phyloP scores from a whole-genome alignment of 305 asterid genomes.

The Nicotiana rustica region DNA sequence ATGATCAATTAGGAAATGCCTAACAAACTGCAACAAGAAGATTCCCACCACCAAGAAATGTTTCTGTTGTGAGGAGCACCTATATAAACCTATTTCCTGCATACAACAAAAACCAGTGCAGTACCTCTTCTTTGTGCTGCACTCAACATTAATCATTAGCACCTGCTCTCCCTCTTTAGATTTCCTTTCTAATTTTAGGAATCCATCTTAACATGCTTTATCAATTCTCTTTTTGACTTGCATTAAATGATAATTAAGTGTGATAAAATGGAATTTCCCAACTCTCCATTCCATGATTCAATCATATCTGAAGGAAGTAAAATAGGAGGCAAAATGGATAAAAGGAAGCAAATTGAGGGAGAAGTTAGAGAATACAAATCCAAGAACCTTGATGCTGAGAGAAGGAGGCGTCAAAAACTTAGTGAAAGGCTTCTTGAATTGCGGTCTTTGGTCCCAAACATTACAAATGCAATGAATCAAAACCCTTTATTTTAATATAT shows the following conservation, averaged over 20 bases:
- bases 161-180: constrained; percentile 8
- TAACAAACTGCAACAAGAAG: constrained; percentile 43
- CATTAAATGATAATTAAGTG: constrained; percentile 33
- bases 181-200: constrained; percentile 17
- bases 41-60: constrained; percentile 37
- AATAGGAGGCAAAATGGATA: constrained; percentile 39
- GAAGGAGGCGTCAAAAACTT: constrained; percentile 81
- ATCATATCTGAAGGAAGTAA: constrained; percentile 37
- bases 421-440: constrained; percentile 66
- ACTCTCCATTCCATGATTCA: constrained; percentile 39
- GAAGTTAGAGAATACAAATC: constrained; percentile 56
- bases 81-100: constrained; percentile 30
- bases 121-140: constrained; percentile 25
- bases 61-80: constrained; percentile 29
- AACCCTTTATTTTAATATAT: constrained; percentile 14
- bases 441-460: constrained; percentile 79
- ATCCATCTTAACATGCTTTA: not conserved
- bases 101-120: constrained; percentile 24
- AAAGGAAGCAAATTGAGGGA: constrained; percentile 40
- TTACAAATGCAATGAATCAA: constrained; percentile 71
- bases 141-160: constrained; percentile 20
- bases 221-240: not conserved
- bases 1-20: constrained; percentile 36
- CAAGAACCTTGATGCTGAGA: constrained; percentile 81
- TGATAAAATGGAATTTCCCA: constrained; percentile 36